Base-by-base conservation (phyloP, 352 stramenopile species). In the Blastocystis sp. region DNA sequence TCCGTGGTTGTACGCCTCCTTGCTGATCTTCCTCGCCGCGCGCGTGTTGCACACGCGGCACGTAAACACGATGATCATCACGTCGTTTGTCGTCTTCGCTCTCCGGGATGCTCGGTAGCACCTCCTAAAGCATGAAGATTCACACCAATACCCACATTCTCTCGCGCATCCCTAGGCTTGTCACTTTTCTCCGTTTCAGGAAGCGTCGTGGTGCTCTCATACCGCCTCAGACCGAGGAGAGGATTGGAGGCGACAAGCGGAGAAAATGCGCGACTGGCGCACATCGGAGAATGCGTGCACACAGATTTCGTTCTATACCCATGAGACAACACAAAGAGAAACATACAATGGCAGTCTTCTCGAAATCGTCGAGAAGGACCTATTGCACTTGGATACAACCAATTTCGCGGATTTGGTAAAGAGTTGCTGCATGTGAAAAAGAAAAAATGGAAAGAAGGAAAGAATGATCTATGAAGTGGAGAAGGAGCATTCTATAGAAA, bases 41-140 rank as follows among this genome's bases (percentile, higher is more conserved):
- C 97, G 93, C 60, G 96, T 99, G 70, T 98, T 93, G 89, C 97
- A 99, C 38, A 98, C 95, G 91, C 89, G 95, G 89, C 97, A 99
- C 19, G 97, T 99, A 90, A 97, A 99, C 7, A 99, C 89, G 89
- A 99, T 98, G 14, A 97, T 96, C 74, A 99, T 94, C 88, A 98
- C 98, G 17, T 96, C 94, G 28, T 92, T 92, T 1, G 93, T 91
- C 2, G 94, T 94, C 84, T 96, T 90, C 23, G 92, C 89, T 53
- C 93, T n/a, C 93, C 21, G 93, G 92, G 64, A 95, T 84, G 9
- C 52, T 69, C 21, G 28, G 56, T 41, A 84, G 34, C 53, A 84
- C 74, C 66, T 84, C 74, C 74, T 84, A 69, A 10, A 21, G 14
- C 19, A 84, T 84, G 19, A 84, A 34, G 14, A 53, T 0, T 21